Conservation (phyloP, 805 yeast genomes). For the Debaryomyces castellii region DNA sequence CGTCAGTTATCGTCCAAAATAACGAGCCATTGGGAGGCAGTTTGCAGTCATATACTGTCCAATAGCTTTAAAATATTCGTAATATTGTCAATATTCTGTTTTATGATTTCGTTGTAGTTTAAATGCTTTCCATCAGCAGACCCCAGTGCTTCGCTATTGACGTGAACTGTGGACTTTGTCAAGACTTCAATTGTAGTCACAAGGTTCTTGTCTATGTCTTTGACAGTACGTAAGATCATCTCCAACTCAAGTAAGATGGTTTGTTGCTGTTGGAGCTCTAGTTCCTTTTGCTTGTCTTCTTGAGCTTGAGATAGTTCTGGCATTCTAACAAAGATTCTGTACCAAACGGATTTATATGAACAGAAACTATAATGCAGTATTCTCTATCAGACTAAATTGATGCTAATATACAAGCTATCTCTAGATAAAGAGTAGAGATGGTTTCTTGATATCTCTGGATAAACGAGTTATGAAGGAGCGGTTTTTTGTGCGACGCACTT, state of each 20-base stretch:
- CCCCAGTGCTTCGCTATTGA: background rate
- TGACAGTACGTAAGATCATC: constrained; percentile 32
- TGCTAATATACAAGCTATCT: background rate
- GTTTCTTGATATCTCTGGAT: too few species aligned
- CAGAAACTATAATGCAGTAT: too few species aligned
- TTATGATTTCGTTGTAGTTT: constrained; percentile 16
- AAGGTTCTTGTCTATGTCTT: constrained; percentile 28
- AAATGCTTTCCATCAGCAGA: background rate
- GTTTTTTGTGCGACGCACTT: background rate
- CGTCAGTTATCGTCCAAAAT: too few species aligned
- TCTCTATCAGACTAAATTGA: too few species aligned
- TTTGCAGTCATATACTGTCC: constrained; percentile 3
- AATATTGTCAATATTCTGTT: constrained; percentile 15
- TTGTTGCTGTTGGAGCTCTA: constrained; percentile 17
- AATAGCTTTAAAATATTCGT: constrained; percentile 13
- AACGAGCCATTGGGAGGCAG: too few species aligned
- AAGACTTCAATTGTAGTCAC: constrained; percentile 22
- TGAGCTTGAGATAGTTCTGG: constrained; percentile 15
- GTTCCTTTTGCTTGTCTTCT: constrained; percentile 1
- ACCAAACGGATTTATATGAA: too few species aligned
- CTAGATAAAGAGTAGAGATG: background rate
- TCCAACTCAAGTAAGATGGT: constrained; percentile 31
- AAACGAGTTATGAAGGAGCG: too few species aligned
- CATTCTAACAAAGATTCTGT: too few species aligned
- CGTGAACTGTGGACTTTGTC: constrained; percentile 5